Base-by-base conservation (phyloP, 495 filamentous ascomycete genomes). In the Rostrohypoxylon terebratum region DNA sequence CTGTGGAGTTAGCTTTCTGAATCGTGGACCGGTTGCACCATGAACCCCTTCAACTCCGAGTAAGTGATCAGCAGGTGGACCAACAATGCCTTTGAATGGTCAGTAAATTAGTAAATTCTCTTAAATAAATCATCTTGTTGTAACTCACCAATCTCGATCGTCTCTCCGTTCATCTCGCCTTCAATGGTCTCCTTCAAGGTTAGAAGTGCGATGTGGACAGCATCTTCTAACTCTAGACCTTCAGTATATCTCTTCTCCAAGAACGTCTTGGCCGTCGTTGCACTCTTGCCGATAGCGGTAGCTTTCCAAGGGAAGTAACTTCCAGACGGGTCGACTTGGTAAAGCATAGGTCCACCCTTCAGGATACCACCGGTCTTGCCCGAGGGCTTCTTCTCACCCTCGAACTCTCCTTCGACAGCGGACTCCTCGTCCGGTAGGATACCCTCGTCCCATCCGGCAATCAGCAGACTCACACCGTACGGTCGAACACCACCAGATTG, bases 241-340 rank as follows among this genome's bases (percentile, higher is more conserved):
- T 99, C 96, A 0, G 93, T 96, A 81, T 98, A 98, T 80, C 96
- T 86, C 89, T 99, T 99, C 88, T 99, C 96, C 76, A 99, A 83
- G 84, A 98, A 99, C 1, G 96, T 99, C 82, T 99, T 99, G 54
- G 96, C 96, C 73, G 92, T 96, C 16, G 96, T 98, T 33, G 96
- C 96, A 77, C 94, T 97, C 89, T 98, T 98, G 68, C 96, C 96
- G 77, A 99, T 99, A 47, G 96, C 96, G 69, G 96, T 99, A 58
- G 96, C 96, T 86, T 99, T 98, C 96, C 96, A 99, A 21, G 96
- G 96, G 82, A 98, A 99, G 77, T 99, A 98, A 78, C 91, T 94
- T 51, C 96, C 96, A 68, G 91, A 94, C 9, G 96, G 96, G 83
- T 99, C 96, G 62, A 99, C 96, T 84, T 99, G 96, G 83, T 99